Base-by-base conservation (phyloP, 2,329 filamentous ascomycete species). In the Pezicula neosporulosa region DNA sequence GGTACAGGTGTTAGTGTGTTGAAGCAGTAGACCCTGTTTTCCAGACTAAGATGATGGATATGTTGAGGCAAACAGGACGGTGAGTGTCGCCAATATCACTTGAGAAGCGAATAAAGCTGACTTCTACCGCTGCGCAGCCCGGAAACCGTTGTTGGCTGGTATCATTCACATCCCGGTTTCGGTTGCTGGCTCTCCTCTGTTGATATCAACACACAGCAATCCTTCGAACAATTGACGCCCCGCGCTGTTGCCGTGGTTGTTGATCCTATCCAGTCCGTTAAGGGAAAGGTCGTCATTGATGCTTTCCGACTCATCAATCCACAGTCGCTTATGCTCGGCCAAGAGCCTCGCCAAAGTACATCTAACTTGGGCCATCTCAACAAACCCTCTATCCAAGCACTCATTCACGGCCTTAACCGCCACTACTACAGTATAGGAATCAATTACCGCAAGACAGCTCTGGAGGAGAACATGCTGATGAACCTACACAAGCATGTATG, bases 31-130 rank as follows among this genome's bases (percentile, higher is more conserved):
- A 99, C 69, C 91, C 92, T 9, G 94, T 99, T 33, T 99, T 99
- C 72, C 94, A 99, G 77, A 97, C 91, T 66, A 99, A 97, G 81
- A 99, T 99, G 94, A 99, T 99, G 94, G 94, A 99, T 70, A 97
- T 99, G 94, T 78, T 99, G 69, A 82, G 89, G 66, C 94, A 99
- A 78, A 99, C 94, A 52, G 94, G 94, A 74, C 83, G 94, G 90
- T 95, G 77, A 64, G 45, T 28, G 37, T 33, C 12, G 47, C 19
- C 28, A 47, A 47, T 19, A 46, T 37, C 44, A 13, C 49, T 33
- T 30, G 36, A 37, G 21, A 39, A 13, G 27, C 30, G 16, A 44
- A 47, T 43, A 18, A 7, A 42, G 15, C 47, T 54, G 48, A 56
- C 45, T 28, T 54, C 50, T 50, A 39, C 46, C 51, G 52, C 44